These are phyloP conservation scores for Polyplosphaeria fusca DNA, from an alignment of 495 filamentous ascomycete genomes.

Conservation along the genomic window DNA sequence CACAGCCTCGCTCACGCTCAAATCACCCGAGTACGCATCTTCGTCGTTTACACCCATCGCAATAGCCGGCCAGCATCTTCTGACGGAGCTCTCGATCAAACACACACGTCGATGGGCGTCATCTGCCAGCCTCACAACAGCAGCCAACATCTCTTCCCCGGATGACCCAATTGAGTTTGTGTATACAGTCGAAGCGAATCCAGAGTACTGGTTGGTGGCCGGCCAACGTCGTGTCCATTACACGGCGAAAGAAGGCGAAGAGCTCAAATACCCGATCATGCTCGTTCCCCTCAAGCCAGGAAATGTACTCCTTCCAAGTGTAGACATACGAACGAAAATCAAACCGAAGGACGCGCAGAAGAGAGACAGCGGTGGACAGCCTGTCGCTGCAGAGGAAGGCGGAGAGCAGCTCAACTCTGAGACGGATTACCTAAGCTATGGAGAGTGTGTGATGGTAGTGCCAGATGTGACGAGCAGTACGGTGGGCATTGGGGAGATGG, in stretches of 20 bases:
- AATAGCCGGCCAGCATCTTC: constrained; percentile 65
- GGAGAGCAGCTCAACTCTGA: constrained; percentile 57
- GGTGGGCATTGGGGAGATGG: constrained; percentile 44
- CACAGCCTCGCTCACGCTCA: constrained; percentile 69
- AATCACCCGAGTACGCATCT: constrained; percentile 30
- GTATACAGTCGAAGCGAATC: constrained; percentile 74
- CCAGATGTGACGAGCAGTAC: constrained; percentile 71
- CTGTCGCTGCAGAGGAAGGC: constrained; percentile 25
- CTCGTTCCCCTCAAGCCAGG: constrained; percentile 77
- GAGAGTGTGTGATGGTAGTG: constrained; percentile 72
- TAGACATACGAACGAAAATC: constrained; percentile 64
- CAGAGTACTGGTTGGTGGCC: constrained; percentile 80
- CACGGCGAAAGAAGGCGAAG: constrained; percentile 53
- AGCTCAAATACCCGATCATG: constrained; percentile 56
- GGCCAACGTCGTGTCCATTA: constrained; percentile 78
- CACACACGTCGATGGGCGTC: constrained; percentile 80
- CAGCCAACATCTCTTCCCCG: constrained; percentile 23
- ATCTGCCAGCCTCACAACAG: constrained; percentile 27
- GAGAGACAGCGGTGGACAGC: constrained; percentile 40
- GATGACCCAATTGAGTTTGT: constrained; percentile 67
- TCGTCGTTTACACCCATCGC: constrained; percentile 46
- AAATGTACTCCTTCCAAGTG: constrained; percentile 65
- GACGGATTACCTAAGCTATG: constrained; percentile 73
- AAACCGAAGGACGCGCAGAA: constrained; percentile 8
- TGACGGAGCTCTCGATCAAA: constrained; percentile 66